Base-by-base conservation (phyloP, 2,329 filamentous ascomycete genomes). In the Waltergamsia citrina region DNA sequence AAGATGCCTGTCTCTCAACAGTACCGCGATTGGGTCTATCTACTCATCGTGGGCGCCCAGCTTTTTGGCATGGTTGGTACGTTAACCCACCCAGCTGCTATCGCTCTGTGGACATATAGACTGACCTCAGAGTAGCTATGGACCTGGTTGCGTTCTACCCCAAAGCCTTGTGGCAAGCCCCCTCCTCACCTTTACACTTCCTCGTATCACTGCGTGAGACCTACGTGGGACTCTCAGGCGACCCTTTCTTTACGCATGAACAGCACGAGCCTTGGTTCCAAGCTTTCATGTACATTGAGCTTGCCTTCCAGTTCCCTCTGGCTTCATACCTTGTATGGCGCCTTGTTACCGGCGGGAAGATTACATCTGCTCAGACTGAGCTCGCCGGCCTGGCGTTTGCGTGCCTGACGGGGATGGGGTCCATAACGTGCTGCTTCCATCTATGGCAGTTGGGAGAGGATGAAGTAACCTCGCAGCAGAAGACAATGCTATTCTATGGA, bases 141-240 rank as follows among this genome's bases (percentile, higher is more conserved):
- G 72, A 77, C 44, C 63, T 71, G 31, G 62, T 71, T 23, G 59
- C 62, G 21, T 60, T 71, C 42, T 75, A 74, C 48, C 72, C 72
- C 1, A 38, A 46, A 3, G 53, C 50, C 32, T 59, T 74, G 29
- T 70, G 62, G 51, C 46, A 53, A 3, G 38, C 56, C 0, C 45
- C 58, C 1, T 54, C 49, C 5, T 49, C 62, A 1, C 70, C 70
- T 1, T 53, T 75, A 6, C 63, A 71, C 49, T 56, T 63, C 41
- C 54, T 74, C 29, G 50, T 60, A 41, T 36, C 52, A 23, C 47
- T 74, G 37, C 65, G 68, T 38, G 38, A 53, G 4, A 61, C 56
- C 44, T 75, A 75, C 52, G 51, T 67, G 28, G 39, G 49, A 23
- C 53, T 54, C 9, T 67, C 67, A 43, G 67, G 69, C 37, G 72